Evolutionary conservation across 352 stramenopile genomes (phyloP), one percentile per base, ranked within the genome.

Genomic region (Globisporangium ultimum): DNA sequence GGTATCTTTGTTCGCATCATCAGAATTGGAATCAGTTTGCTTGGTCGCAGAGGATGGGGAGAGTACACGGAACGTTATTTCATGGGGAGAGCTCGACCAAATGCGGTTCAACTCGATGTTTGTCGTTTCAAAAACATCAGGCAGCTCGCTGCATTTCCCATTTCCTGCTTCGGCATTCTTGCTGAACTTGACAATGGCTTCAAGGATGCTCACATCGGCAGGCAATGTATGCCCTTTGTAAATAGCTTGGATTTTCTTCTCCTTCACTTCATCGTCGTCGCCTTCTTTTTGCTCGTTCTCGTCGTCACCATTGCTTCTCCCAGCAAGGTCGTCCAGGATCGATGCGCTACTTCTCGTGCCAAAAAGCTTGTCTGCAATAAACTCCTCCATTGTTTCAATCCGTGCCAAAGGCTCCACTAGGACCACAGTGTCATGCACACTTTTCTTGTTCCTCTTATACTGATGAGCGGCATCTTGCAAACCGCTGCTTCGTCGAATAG

Each of bases 381-480:
- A 92, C 34, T 86, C 78, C 49, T 92, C 80, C 51, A 92, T 89
- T 32, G 83, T 90, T 48, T 89, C 80, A 40, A 92, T 83, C 14
- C 83, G 69, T 18, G 83, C 83, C 34, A 92, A 72, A 14, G 83
- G 83, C 38, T 92, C 83, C 11, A 92, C 83, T 0, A 92, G 59
- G 49, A 92, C 83, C 28, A 92, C 73, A 0, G 83, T 88, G 22
- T 90, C 76, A 32, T 88, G 78, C 1, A 91, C 74, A 4, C 52
- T 41, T 13, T 68, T 58, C 41, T 73, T 72, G 54, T 78, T 84
- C 4, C 60, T 54, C 20, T 70, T 72, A 50, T 79, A 69, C 49
- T 60, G 10, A 15, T 53, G 20, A n/a, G 52, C 49, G 9, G 51
- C 10, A 17, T 53, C 38, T 13, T 58, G 43, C 17, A 43, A 11